Conservation (phyloP, 257 asterid genomes). For the Fraxinus quadrangulata region DNA sequence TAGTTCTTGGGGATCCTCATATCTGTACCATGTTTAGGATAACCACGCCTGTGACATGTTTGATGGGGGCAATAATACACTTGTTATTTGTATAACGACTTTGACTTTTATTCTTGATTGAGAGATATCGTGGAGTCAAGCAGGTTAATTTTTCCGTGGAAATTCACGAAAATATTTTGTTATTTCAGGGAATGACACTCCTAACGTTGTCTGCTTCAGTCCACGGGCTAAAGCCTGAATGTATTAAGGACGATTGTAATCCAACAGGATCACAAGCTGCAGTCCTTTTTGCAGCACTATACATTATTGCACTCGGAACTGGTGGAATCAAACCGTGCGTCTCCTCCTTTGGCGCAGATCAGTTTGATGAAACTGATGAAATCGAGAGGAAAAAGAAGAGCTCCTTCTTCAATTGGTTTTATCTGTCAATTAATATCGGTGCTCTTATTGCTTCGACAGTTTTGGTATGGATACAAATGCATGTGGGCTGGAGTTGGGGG, state of each 20-base stretch:
- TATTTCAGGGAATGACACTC: conserved; percentile 70
- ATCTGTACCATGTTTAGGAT: not conserved
- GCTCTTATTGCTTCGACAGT: conserved; percentile 82
- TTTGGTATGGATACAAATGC: conserved; percentile 82
- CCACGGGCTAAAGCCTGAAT: conserved; percentile 58
- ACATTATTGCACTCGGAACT: conserved; percentile 81
- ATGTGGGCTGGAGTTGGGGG: conserved; percentile 94
- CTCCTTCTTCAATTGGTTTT: conserved; percentile 89
- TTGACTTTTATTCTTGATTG: too few relatives aligned
- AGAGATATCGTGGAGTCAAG: too few relatives aligned
- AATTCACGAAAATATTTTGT: not conserved
- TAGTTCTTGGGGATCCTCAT: not conserved
- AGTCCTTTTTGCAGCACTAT: conserved; percentile 47
- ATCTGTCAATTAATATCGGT: conserved; percentile 79
- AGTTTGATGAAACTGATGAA: conserved; percentile 74
- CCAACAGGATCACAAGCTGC: conserved; percentile 57
- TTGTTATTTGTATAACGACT: too few relatives aligned
- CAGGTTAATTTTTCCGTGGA: too few relatives aligned
- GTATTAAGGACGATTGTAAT: conserved; percentile 43
- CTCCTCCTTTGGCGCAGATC: conserved; percentile 90
- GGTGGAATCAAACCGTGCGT: conserved; percentile 98
- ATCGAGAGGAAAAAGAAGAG: conserved; percentile 68
- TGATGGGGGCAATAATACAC: not conserved
- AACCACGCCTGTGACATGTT: not conserved
- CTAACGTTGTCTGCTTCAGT: conserved; percentile 71